phyloP scores from a whole-genome alignment of 2,329 filamentous ascomycete species.

The Xylaria sp. region DNA sequence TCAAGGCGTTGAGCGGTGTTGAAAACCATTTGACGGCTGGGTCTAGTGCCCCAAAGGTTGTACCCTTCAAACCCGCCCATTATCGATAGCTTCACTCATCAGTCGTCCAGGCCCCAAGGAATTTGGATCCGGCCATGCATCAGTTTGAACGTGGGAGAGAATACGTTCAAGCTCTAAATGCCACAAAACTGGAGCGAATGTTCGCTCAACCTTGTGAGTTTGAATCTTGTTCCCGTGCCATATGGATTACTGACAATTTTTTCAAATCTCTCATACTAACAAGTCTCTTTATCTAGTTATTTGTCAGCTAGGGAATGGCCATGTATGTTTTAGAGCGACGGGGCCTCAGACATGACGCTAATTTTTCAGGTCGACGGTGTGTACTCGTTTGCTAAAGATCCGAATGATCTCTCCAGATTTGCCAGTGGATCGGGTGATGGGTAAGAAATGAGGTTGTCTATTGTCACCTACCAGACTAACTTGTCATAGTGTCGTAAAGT shows the following conservation, averaged over 20 bases:
- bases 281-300: conserved; percentile 54
- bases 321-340: conserved; percentile 58
- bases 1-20: conserved; percentile 33
- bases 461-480: conserved; percentile 24
- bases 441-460: conserved; percentile 7
- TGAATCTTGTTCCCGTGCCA: conserved; percentile 49
- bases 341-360: conserved; percentile 6
- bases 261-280: conserved; percentile 15
- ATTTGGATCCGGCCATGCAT: conserved; percentile 39
- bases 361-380: conserved; percentile 76
- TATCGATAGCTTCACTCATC: conserved; percentile 18
- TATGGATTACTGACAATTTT: not conserved
- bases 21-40: conserved; percentile 59
- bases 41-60: conserved; percentile 40
- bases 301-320: conserved; percentile 85
- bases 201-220: conserved; percentile 73
- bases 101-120: conserved; percentile 47
- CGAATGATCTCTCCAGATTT: conserved; percentile 76
- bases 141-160: conserved; percentile 75
- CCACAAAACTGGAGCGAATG: conserved; percentile 84
- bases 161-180: conserved; percentile 64
- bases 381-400: conserved; percentile 84
- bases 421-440: conserved; percentile 92
- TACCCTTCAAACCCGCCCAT: not conserved
- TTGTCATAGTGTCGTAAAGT: conserved; percentile 73